A percentile compares a stretch with the other conserved stretches of the same genome.
These are phyloP conservation scores for Candida argentea DNA, from an alignment of 805 yeast genomes.

Conservation along the genomic window DNA sequence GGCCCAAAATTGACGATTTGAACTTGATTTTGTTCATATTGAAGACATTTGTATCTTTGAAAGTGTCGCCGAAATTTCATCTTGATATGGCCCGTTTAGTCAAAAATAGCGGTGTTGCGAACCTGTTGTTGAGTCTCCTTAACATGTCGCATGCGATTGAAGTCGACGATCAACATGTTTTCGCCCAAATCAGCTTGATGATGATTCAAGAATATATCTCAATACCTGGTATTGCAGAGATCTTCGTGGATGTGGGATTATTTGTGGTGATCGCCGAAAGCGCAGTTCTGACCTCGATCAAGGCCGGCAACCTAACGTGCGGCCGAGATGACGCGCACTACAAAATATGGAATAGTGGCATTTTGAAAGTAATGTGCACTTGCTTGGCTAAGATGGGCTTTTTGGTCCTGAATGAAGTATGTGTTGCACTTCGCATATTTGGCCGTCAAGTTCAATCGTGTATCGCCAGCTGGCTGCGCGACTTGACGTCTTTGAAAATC, in stretches of 20 bases:
- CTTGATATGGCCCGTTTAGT: slow-evolving; percentile 42
- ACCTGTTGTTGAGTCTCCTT: slow-evolving; percentile 53
- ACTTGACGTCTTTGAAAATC: slow-evolving; percentile 32
- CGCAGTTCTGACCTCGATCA: slow-evolving; percentile 57
- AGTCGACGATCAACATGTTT: slow-evolving; percentile 51
- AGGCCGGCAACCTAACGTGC: slow-evolving; percentile 52
- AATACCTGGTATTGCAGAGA: slow-evolving; percentile 54
- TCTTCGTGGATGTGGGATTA: slow-evolving; percentile 53
- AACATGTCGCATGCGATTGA: slow-evolving; percentile 56
- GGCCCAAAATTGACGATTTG: slow-evolving; percentile 54
- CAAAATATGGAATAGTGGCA: slow-evolving; percentile 78
- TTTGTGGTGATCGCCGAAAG: slow-evolving; percentile 61
- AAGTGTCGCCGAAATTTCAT: slow-evolving; percentile 38
- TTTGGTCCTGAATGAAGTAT: slow-evolving; percentile 52
- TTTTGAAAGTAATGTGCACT: slow-evolving; percentile 56
- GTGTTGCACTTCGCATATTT: slow-evolving; percentile 54
- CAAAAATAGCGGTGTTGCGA: slow-evolving; percentile 49
- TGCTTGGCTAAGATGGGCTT: slow-evolving; percentile 56
- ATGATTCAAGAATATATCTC: slow-evolving; percentile 61
- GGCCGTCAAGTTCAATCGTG: slow-evolving; percentile 55
- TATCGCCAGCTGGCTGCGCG: slow-evolving; percentile 58
- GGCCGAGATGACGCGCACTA: slow-evolving; percentile 48
- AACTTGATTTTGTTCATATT: slow-evolving; percentile 54
- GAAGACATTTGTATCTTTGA: slow-evolving; percentile 42
- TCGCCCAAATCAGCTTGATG: slow-evolving; percentile 63